Evolutionary conservation across 1,139 yeast species (phyloP).

Genomic region (Blastobotrys apis): DNA sequence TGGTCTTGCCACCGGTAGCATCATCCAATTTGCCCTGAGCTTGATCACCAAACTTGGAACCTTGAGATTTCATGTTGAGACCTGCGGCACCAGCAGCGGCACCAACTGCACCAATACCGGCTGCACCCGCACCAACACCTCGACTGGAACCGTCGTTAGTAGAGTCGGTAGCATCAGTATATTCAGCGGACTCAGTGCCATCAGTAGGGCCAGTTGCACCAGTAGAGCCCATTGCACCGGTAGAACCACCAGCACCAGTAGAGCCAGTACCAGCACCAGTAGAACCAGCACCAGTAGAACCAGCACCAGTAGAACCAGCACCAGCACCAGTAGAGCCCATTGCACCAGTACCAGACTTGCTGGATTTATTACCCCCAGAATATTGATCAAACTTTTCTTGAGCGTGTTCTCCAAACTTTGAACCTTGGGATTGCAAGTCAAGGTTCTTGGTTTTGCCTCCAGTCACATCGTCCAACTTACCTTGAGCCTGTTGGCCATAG

Average conservation of each 20-base stretch:
- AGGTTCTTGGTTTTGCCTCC: conserved; percentile 4
- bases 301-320: neutral
- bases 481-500: neutral
- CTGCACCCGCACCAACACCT: no score
- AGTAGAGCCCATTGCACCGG: no score
- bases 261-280: conserved; percentile 3
- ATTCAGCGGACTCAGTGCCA: conserved; percentile 1
- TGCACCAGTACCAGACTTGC: neutral
- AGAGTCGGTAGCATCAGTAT: conserved; percentile 2
- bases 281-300: conserved; percentile 1
- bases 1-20: conserved; percentile 6
- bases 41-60: neutral
- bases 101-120: no score
- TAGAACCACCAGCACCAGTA: no score
- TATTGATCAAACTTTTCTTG: neutral
- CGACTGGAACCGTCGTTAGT: neutral
- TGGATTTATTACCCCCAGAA: neutral
- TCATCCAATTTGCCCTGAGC: conserved; percentile 3
- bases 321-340: neutral
- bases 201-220: no score
- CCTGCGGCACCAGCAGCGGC: no score
- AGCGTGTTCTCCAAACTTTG: neutral
- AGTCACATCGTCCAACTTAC: conserved; percentile 1
- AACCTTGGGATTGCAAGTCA: neutral
- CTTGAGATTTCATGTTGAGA: no score